Conservation (phyloP, 257 asterid species). For the Nicotiana sylvestris region DNA sequence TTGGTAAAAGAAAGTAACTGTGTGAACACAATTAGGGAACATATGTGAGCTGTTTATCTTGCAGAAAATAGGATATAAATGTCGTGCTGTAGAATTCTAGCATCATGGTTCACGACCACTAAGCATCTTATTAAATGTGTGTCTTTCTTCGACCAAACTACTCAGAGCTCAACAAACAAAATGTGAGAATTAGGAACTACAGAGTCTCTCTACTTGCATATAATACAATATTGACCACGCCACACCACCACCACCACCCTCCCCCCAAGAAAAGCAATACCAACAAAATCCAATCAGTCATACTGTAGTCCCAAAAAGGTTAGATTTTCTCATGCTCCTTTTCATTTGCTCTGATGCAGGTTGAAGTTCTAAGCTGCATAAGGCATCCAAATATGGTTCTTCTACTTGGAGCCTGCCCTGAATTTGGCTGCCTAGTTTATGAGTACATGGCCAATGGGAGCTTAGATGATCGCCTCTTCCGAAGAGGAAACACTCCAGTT, state of each 20-base stretch:
- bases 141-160: not conserved
- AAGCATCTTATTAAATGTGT: not conserved
- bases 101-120: not conserved
- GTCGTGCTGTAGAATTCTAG: not conserved
- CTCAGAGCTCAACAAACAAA: not conserved
- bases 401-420: constrained; percentile 96
- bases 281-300: not conserved
- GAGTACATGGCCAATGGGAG: constrained; percentile 94
- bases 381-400: constrained; percentile 98
- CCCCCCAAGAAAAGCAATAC: not conserved
- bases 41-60: not conserved
- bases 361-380: constrained; percentile 86
- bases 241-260: too few relatives aligned
- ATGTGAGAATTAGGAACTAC: not conserved
- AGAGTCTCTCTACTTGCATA: not conserved
- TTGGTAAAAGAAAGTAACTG: not conserved
- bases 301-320: not conserved
- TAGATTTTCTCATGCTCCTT: constrained; percentile 1
- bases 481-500: constrained; percentile 56
- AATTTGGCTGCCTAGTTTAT: constrained; percentile 87
- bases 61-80: not conserved
- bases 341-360: constrained; percentile 35
- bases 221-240: not conserved
- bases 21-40: not conserved
- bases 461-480: constrained; percentile 75